Conservation (phyloP, 805 yeast species). For the Metschnikowia orientalis region DNA sequence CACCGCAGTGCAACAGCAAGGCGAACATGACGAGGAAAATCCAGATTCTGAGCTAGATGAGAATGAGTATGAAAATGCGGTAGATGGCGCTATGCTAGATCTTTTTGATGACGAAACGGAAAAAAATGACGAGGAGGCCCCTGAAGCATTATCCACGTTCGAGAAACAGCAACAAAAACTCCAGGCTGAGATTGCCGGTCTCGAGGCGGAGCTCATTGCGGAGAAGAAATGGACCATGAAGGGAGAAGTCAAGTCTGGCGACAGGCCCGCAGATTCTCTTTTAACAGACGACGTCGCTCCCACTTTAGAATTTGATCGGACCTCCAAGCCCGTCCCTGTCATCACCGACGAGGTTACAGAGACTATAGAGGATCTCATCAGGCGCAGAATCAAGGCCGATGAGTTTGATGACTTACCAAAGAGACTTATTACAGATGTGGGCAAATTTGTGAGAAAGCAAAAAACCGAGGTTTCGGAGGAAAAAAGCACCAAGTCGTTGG, state of each 20-base stretch:
- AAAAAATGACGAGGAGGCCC: slow-evolving; percentile 16
- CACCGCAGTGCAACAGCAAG: slow-evolving; percentile 21
- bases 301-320: slow-evolving; percentile 84
- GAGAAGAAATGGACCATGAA: slow-evolving; percentile 91
- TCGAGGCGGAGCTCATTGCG: slow-evolving; percentile 85
- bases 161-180: slow-evolving; percentile 79
- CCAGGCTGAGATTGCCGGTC: slow-evolving; percentile 67
- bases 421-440: slow-evolving; percentile 61
- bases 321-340: slow-evolving; percentile 93
- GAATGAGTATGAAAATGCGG: slow-evolving; percentile 58
- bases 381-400: slow-evolving; percentile 68
- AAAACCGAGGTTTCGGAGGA: slow-evolving; percentile 73
- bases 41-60: slow-evolving; percentile 41
- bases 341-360: slow-evolving; percentile 87
- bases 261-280: slow-evolving; percentile 81
- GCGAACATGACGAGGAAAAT: slow-evolving; percentile 34
- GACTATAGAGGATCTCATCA: slow-evolving; percentile 80
- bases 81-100: slow-evolving; percentile 59
- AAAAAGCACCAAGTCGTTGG: slow-evolving; percentile 82
- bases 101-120: slow-evolving; percentile 44
- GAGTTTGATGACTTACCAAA: slow-evolving; percentile 84
- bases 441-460: slow-evolving; percentile 45
- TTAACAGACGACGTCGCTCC: slow-evolving; percentile 53
- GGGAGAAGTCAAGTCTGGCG: slow-evolving; percentile 83
- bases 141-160: slow-evolving; percentile 58